Base-by-base conservation (phyloP, 2,329 filamentous ascomycete genomes). In the Penicillium nordicum region DNA sequence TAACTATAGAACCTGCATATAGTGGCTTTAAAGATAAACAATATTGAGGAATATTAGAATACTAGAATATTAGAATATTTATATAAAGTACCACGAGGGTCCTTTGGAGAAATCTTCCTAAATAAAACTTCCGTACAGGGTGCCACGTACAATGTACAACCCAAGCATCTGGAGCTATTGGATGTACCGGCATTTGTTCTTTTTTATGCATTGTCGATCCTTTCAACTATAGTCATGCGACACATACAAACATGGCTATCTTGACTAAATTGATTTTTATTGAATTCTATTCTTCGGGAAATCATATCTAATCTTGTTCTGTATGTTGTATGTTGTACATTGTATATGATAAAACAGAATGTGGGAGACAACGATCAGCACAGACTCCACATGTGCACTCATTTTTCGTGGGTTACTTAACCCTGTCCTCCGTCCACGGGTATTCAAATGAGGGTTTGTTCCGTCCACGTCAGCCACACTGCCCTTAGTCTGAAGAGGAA, bases 381-480 rank as follows among this genome's bases (percentile, higher is more conserved):
- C 30, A 30, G 45, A 14, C 29, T 50, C 52, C 45, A n/a, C n/a
- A n/a, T n/a, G n/a, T n/a, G n/a, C n/a, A 50, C 52, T 43, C 14
- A 10, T 14, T 41, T 41, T 34, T 48, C 25, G n/a, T 48, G n/a
- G 32, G 27, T 48, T 42, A 48, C 36, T 40, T 54, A 23, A 12
- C 51, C 16, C 6, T 40, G 47, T 21, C 2, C 21, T 21, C 21
- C 21, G 21, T 21, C 21, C 21, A 21, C 21, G 21, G 21, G 21
- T 41, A n/a, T 21, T 27, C 46, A 25, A 46, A 12, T 12, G 27
- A 43, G 37, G 40, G 23, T 44, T 34, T 50, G 3, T 44, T 42
- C 53, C 45, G 45, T 42, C 46, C 53, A 55, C 51, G 37, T 53
- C 44, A 54, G 52, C 47, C 48, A 43, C 27, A 23, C 4, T 41